A percentile compares a stretch with the other conserved stretches of the same genome.
Conservation (phyloP, 2,329 filamentous ascomycete species). For the Stachybotrys chlorohalonatus region DNA sequence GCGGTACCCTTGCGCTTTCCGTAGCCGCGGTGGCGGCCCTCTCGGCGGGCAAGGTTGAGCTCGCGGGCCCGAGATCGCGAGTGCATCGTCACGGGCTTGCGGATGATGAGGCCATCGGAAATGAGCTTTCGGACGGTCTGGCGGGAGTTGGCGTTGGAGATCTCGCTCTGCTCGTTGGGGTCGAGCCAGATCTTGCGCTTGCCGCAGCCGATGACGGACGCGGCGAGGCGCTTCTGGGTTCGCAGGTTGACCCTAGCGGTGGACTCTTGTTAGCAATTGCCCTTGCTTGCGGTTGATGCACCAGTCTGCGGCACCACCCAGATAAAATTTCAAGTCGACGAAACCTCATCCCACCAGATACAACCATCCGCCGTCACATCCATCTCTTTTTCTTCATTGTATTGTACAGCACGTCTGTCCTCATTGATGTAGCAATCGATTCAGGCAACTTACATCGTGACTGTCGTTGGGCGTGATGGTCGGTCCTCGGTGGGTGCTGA, state of each 20-base stretch:
- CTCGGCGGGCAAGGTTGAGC: conserved; percentile 86
- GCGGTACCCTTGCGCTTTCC: conserved; percentile 99
- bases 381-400: conserved; percentile 2
- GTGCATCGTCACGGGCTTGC: conserved; percentile 99
- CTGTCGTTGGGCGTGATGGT: conserved; percentile 31
- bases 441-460: conserved; percentile 33
- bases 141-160: conserved; percentile 99
- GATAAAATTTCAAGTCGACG: not conserved
- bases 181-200: conserved; percentile 99
- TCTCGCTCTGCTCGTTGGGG: conserved; percentile 98
- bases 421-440: conserved; percentile 3
- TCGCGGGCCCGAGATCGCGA: conserved; percentile 93
- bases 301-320: not conserved
- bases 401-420: not conserved
- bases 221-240: conserved; percentile 99
- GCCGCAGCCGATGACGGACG: conserved; percentile 96
- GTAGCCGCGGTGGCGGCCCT: conserved; percentile 97
- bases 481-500: conserved; percentile 28
- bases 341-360: conserved; percentile 1
- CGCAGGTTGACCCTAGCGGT: conserved; percentile 87
- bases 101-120: conserved; percentile 99
- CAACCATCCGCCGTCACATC: conserved; percentile 6
- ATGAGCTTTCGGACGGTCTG: conserved; percentile 99
- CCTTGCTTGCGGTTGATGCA: conserved; percentile 3
- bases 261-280: conserved; percentile 19